Conservation (phyloP, 2,329 filamentous ascomycete species). For the Cladophialophora bantiana region DNA sequence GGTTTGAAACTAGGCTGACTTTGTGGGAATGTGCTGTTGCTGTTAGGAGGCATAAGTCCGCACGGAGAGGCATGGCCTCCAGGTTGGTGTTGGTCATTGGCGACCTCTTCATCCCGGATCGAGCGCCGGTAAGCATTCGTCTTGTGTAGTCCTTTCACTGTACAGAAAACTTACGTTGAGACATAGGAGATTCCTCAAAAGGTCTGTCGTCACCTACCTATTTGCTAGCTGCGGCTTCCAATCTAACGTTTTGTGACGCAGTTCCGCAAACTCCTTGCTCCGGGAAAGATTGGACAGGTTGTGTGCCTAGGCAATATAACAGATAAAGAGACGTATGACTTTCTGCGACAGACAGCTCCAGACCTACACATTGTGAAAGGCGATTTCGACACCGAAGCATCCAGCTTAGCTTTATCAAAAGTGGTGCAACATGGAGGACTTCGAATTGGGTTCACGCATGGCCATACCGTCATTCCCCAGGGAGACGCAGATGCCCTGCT, state of each 20-base stretch:
- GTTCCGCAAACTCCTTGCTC: slow-evolving; percentile 86
- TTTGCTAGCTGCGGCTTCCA: slow-evolving; percentile 8
- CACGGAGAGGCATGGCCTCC: slow-evolving; percentile 67
- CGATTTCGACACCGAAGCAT: slow-evolving; percentile 73
- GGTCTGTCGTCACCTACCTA: slow-evolving; percentile 58
- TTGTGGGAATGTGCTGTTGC: slow-evolving; percentile 23
- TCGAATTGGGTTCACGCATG: slow-evolving; percentile 74
- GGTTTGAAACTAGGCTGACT: slow-evolving; percentile 9
- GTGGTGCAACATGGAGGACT: slow-evolving; percentile 73
- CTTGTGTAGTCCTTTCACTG: slow-evolving; percentile 27
- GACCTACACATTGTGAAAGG: slow-evolving; percentile 75
- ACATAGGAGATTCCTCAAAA: slow-evolving; percentile 80
- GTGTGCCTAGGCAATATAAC: slow-evolving; percentile 82
- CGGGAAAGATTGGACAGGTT: slow-evolving; percentile 82
- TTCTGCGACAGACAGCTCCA: slow-evolving; percentile 75
- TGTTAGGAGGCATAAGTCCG: slow-evolving; percentile 20
- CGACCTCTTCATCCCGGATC: slow-evolving; percentile 91
- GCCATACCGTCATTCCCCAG: slow-evolving; percentile 73
- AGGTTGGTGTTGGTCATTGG: slow-evolving; percentile 91
- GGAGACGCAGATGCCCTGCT: slow-evolving; percentile 71
- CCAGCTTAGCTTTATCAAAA: slow-evolving; percentile 69
- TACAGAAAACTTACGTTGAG: slow-evolving; percentile 11
- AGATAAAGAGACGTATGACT: slow-evolving; percentile 80
- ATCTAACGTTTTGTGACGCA: slow-evolving; percentile 47
- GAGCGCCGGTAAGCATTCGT: slow-evolving; percentile 70